These are phyloP conservation scores for Schizosaccharomyces osmophilus DNA, from an alignment of 805 yeast genomes.

Conservation along the genomic window DNA sequence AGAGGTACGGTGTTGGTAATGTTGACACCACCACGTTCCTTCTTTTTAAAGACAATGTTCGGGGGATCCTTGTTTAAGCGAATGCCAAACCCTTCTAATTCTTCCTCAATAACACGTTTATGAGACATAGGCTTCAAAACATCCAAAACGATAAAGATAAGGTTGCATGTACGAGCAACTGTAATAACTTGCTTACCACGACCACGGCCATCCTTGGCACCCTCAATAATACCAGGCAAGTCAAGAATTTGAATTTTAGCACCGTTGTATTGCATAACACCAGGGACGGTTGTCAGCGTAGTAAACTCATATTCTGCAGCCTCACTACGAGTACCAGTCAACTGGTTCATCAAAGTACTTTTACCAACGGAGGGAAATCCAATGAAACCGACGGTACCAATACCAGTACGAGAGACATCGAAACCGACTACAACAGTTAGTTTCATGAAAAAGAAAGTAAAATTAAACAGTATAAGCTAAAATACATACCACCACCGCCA, in stretches of 20 bases:
- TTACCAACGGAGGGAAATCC: conserved; percentile 92
- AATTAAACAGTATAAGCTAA: too few relatives aligned
- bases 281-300: conserved; percentile 91
- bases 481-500: conserved; percentile 29
- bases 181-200: conserved; percentile 97
- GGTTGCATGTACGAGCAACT: conserved; percentile 91
- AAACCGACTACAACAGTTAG: conserved; percentile 32
- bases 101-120: conserved; percentile 80
- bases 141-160: conserved; percentile 79
- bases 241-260: conserved; percentile 89
- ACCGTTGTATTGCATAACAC: conserved; percentile 84
- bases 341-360: conserved; percentile 50
- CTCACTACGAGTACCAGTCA: conserved; percentile 91
- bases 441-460: neutral
- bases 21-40: conserved; percentile 87
- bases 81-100: conserved; percentile 91
- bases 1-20: conserved; percentile 83
- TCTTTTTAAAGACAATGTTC: conserved; percentile 69
- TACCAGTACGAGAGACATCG: conserved; percentile 97
- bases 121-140: conserved; percentile 91
- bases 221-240: conserved; percentile 89
- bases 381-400: conserved; percentile 87
- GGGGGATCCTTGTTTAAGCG: conserved; percentile 77
- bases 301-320: conserved; percentile 52
- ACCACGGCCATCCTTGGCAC: conserved; percentile 96